Evolutionary conservation across 2,329 filamentous ascomycete genomes (phyloP), one percentile per base, ranked within the genome.

Genomic region (Eutypella sp.): DNA sequence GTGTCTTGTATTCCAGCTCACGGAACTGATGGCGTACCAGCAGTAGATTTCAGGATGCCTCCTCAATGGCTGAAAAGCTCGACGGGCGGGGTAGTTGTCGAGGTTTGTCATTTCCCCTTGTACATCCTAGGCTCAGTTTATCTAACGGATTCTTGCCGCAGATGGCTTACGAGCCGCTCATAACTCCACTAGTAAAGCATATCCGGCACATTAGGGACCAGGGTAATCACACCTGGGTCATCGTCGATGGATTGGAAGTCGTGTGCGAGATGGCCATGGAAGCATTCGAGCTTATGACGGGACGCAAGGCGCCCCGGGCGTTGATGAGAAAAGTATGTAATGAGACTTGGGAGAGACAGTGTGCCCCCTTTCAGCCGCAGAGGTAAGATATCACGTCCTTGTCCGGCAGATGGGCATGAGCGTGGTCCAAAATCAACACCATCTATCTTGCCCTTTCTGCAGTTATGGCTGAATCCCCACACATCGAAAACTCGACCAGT

Each of bases 201-300:
- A 80, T 89, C 57, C 78, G 79, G 31, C 63, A 59, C 20, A 62
- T 70, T 22, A 59, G 65, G 8, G 69, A 75, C 51, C 65, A 76
- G 55, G 69, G 75, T 40, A 69, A 76, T 42, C 71, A 75, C 48
- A 70, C 83, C 27, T 90, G 85, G 85, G 80, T 85, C 0, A 73
- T 87, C 37, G 78, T 89, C 41, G 84, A 89, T 57, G 85, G 85
- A 0, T 67, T 89, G 8, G 84, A 88, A 53, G 79, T 88, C 37
- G 71, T 89, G 15, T 78, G 81, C 4, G 86, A 89, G 62, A 86
- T 89, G 70, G 85, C 83, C 1, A 85, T 85, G 61, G 85, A 85
- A 25, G 84, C 87, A 45, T 89, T 89, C 58, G 85, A 89, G 65
- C 68, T 89, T 19, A 85, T 89, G 69, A 89, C 85, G 0, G 85